phyloP scores from a whole-genome alignment of 192 early-diverging fungal genomes.

The Paraglomus occultum region DNA sequence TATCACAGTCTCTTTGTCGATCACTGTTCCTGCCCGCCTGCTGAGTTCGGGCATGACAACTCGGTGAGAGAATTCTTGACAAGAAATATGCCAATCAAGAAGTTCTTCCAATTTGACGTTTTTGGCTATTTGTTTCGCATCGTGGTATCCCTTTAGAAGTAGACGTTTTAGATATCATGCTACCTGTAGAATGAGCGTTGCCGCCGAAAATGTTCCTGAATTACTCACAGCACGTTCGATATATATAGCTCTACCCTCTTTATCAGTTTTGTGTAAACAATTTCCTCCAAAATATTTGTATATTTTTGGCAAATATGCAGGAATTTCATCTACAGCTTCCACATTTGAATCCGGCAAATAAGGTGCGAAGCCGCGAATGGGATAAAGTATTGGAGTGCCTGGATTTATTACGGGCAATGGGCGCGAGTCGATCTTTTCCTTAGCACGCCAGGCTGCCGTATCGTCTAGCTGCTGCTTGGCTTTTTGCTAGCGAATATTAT shows the following conservation, averaged over 20 bases:
- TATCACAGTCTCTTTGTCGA: conserved; percentile 86
- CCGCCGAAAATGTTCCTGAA: neutral
- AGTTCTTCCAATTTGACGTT: conserved; percentile 59
- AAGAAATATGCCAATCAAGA: conserved; percentile 64
- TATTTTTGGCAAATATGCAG: conserved; percentile 64
- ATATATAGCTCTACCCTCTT: conserved; percentile 85
- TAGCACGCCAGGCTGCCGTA: conserved; percentile 61
- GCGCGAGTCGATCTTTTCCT: conserved; percentile 55
- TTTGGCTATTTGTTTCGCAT: conserved; percentile 63
- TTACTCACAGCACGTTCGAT: conserved; percentile 80
- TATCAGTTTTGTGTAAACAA: conserved; percentile 86
- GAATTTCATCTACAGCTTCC: conserved; percentile 50
- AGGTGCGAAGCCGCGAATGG: conserved; percentile 61
- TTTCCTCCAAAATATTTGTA: conserved; percentile 68
- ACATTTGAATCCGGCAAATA: conserved; percentile 63
- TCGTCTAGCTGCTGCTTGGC: conserved; percentile 58
- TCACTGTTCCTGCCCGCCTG: conserved; percentile 53
- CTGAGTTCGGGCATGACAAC: conserved; percentile 79
- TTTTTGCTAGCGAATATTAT: conserved; percentile 45
- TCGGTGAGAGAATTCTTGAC: conserved; percentile 69
- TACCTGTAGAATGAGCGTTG: conserved; percentile 1
- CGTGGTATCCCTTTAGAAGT: conserved; percentile 53
- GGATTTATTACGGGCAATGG: conserved; percentile 58
- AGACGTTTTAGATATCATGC: neutral
- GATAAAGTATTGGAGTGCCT: conserved; percentile 58